Evolutionary conservation across 345 rosid genomes (phyloP).

Genomic region (Camelina laxa): DNA sequence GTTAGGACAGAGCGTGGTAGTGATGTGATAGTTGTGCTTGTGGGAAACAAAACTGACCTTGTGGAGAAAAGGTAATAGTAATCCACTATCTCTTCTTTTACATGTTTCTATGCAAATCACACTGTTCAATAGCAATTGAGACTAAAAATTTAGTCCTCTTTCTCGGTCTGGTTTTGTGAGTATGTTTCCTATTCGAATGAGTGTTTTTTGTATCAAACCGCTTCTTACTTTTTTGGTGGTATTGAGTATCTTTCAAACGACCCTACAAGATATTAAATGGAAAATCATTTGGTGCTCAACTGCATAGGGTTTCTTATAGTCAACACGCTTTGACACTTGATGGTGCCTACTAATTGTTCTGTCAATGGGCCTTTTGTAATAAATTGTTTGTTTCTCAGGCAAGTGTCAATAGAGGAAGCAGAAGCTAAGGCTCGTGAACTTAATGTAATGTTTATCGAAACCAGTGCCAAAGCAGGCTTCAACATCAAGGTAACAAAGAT

Average conservation of each 20-base stretch:
- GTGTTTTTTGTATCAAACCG: neutral
- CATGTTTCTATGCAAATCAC: neutral
- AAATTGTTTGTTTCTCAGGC: conserved; percentile 55
- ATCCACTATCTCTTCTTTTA: conserved; percentile 4
- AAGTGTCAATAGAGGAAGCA: conserved; percentile 93
- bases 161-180: neutral
- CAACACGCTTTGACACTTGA: conserved; percentile 36
- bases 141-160: neutral
- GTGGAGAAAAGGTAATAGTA: conserved; percentile 77
- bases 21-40: conserved; percentile 86
- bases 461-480: conserved; percentile 96
- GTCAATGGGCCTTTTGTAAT: conserved; percentile 26
- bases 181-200: neutral
- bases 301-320: conserved; percentile 23
- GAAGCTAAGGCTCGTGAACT: conserved; percentile 86
- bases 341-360: conserved; percentile 10
- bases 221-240: conserved; percentile 24
- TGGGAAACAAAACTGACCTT: conserved; percentile 90
- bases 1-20: conserved; percentile 92
- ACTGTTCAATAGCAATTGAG: conserved; percentile 8
- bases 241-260: conserved; percentile 24
- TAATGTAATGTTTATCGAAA: conserved; percentile 86
- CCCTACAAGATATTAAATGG: conserved; percentile 35
- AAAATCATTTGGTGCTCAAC: conserved; percentile 32
- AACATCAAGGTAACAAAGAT: conserved; percentile 72